These are phyloP conservation scores for Omphalotus guepiniiformis DNA, from an alignment of 768 basidiomycete species.

Conservation along the genomic window DNA sequence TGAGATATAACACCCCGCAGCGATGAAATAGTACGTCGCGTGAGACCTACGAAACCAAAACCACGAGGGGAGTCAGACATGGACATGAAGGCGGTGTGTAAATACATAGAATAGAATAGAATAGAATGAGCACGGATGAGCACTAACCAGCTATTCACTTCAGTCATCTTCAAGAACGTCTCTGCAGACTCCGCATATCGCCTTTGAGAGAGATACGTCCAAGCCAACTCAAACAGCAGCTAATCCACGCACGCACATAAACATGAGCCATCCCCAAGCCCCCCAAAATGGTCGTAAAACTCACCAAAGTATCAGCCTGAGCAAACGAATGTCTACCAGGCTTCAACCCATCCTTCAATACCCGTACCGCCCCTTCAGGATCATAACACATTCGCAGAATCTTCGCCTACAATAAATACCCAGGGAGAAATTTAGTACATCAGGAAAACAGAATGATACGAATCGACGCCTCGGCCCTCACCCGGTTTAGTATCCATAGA, in stretches of 20 bases:
- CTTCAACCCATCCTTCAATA: conserved; percentile 54
- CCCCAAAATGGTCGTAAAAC: conserved; percentile 11
- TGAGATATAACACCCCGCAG: conserved; percentile 42
- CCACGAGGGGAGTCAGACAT: no score
- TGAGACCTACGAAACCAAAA: no score
- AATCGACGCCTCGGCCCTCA: no score
- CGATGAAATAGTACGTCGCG: conserved; percentile 74
- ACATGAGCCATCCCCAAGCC: background rate
- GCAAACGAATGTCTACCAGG: conserved; percentile 54
- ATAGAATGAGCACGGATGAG: background rate
- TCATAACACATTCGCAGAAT: conserved; percentile 69
- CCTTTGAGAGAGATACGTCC: conserved; percentile 63
- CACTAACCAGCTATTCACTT: conserved; percentile 65
- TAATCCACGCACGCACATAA: no score
- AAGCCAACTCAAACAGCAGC: conserved; percentile 76
- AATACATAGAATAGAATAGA: background rate
- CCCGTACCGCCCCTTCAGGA: conserved; percentile 58
- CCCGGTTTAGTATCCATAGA: conserved; percentile 71
- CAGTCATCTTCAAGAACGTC: conserved; percentile 57
- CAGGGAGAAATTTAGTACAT: background rate
- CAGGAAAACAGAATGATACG: conserved; percentile 10
- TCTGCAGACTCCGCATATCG: conserved; percentile 67
- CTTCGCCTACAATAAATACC: conserved; percentile 49
- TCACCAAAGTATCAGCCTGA: conserved; percentile 70
- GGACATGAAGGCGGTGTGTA: background rate